Evolutionary conservation across 805 yeast genomes (phyloP).

Genomic region (Schizosaccharomyces cryophilus): DNA sequence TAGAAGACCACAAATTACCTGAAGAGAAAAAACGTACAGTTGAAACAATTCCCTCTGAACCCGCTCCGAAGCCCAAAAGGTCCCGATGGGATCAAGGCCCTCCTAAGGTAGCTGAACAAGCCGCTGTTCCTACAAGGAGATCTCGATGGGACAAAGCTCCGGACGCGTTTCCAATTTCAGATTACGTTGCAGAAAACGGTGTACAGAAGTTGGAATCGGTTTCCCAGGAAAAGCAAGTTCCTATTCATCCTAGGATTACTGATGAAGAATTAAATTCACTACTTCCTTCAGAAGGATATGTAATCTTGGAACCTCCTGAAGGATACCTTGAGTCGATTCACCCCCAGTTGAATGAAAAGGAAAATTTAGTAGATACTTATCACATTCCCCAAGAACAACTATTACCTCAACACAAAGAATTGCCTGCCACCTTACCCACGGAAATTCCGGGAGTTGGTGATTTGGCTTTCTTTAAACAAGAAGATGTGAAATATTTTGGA

Average conservation of each 20-base stretch:
- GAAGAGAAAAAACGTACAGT: constrained; percentile 8
- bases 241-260: constrained; percentile 14
- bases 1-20: constrained; percentile 10
- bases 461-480: constrained; percentile 40
- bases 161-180: constrained; percentile 9
- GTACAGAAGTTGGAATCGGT: background rate
- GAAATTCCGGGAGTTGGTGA: constrained; percentile 44
- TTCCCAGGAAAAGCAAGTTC: background rate
- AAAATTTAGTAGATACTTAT: constrained; percentile 12
- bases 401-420: constrained; percentile 8
- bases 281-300: constrained; percentile 28
- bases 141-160: constrained; percentile 15
- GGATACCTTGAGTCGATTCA: constrained; percentile 13
- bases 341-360: constrained; percentile 29
- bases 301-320: constrained; percentile 21
- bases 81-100: constrained; percentile 9
- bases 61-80: constrained; percentile 7
- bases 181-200: constrained; percentile 11
- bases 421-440: constrained; percentile 17
- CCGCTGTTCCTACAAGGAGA: background rate
- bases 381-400: constrained; percentile 13
- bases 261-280: constrained; percentile 24
- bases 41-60: background rate
- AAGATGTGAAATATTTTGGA: constrained; percentile 50
- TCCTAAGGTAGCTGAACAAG: background rate